Conservation (phyloP, 495 filamentous ascomycete genomes). For the Aspergillus taichungensis region DNA sequence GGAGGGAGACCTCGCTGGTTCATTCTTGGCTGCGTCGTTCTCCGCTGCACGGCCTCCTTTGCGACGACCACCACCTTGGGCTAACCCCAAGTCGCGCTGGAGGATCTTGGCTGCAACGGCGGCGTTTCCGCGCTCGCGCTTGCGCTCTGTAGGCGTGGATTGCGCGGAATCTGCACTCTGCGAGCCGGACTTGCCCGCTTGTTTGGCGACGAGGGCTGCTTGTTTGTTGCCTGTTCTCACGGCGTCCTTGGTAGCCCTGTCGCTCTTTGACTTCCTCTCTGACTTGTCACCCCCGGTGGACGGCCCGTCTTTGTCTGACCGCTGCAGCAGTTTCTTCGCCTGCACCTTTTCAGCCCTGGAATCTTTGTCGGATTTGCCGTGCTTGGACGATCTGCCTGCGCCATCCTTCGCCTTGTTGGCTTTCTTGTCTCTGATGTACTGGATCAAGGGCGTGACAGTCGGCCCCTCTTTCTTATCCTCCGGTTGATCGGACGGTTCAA, state of each 20-base stretch:
- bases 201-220: conserved; percentile 33
- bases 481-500: conserved; percentile 44
- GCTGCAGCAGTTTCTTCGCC: conserved; percentile 40
- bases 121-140: conserved; percentile 60
- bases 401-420: conserved; percentile 73
- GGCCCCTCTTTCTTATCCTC: conserved; percentile 55
- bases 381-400: conserved; percentile 48
- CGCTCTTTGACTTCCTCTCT: conserved; percentile 46
- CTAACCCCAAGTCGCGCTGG: conserved; percentile 84
- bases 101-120: conserved; percentile 75
- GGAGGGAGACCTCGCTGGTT: conserved; percentile 21
- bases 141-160: conserved; percentile 34
- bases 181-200: conserved; percentile 9
- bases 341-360: conserved; percentile 45
- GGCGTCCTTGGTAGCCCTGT: conserved; percentile 61
- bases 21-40: conserved; percentile 22
- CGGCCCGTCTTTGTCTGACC: conserved; percentile 35
- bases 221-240: conserved; percentile 74
- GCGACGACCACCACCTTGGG: conserved; percentile 44
- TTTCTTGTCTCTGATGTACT: conserved; percentile 85
- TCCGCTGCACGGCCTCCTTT: conserved; percentile 29
- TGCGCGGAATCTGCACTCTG: conserved; percentile 12
- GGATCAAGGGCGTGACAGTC: conserved; percentile 79
- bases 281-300: conserved; percentile 36
- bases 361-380: conserved; percentile 51